Conservation (phyloP, 192 early-diverging fungal species). For the Rhizoclosmatium sp. region DNA sequence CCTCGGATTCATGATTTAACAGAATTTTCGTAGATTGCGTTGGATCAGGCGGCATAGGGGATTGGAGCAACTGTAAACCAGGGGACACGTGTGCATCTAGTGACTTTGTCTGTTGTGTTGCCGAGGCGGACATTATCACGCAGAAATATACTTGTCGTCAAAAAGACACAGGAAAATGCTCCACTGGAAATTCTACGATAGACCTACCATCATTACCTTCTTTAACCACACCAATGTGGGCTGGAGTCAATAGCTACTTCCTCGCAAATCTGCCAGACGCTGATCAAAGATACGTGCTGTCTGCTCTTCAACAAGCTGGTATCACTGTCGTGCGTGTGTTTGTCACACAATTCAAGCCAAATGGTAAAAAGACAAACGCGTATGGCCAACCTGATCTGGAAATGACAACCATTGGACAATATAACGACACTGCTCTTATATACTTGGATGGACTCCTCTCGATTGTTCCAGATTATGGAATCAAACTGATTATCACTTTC, state of each 20-base stretch:
- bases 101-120: too few relatives aligned
- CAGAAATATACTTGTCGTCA: too few relatives aligned
- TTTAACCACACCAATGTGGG: slow-evolving; percentile 8
- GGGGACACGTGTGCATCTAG: too few relatives aligned
- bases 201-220: too few relatives aligned
- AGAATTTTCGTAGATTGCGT: too few relatives aligned
- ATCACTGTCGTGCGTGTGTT: slow-evolving; percentile 35
- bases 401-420: slow-evolving; percentile 22
- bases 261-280: slow-evolving; percentile 7
- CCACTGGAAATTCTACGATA: too few relatives aligned
- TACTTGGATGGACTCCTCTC: slow-evolving; percentile 18
- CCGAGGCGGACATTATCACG: too few relatives aligned
- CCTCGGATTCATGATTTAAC: too few relatives aligned
- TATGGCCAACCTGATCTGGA: slow-evolving; percentile 16
- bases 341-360: slow-evolving; percentile 15
- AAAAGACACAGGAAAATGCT: too few relatives aligned
- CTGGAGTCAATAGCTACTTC: slow-evolving; percentile 36
- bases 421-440: slow-evolving; percentile 24
- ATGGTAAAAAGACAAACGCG: slow-evolving; percentile 14
- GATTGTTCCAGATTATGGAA: slow-evolving; percentile 11
- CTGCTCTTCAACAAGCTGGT: slow-evolving; percentile 15
- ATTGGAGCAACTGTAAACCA: too few relatives aligned
- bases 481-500: slow-evolving; percentile 34
- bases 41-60: too few relatives aligned
- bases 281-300: slow-evolving; percentile 27